Evolutionary conservation across 257 asterid genomes (phyloP), one percentile per base, ranked within the genome.

Genomic region (Buddleja alternifolia): DNA sequence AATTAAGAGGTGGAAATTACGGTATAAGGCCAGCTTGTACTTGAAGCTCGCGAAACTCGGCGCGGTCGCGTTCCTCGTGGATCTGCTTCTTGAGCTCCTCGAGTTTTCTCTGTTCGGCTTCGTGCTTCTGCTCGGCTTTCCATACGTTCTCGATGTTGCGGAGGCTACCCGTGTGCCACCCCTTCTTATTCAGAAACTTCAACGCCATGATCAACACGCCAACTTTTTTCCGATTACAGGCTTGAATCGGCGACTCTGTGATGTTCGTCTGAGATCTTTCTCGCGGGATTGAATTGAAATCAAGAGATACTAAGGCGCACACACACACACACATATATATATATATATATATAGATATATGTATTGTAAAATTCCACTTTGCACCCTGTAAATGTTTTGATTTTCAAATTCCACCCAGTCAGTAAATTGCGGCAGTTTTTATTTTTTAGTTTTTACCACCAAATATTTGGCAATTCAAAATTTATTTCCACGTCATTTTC

Each of bases 91-190:
- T 88, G 63, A 93, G 96, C 81, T 93, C 99, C 73, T 93, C 99
- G 73, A 93, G 87, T 47, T 93, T 93, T 63, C 72, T 81, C 86
- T 93, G 92, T 75, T 93, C 97, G 37, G 95, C 96, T 0, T 93
- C 99, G 72, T 85, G 97, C 75, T 93, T 93, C 75, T 93, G 99
- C 86, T 93, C 99, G 16, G 99, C 99, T 66, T 93, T 93, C 99
- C 99, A 93, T 1, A 93, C 99, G 71, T 88, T 93, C 76, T 93
- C 98, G 79, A 93, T 84, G 80, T 93, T 93, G 67, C 97, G 96
- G 52, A 93, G 96, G 75, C 96, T 86, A 25, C 97, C 99, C 20
- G 99, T 93, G 69, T 93, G 99, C 97, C 99, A 93, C 63, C 99
- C 99, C 76, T 93, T 93, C 90, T 93, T 93, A 86, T 93, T 93